Conservation (phyloP, 1,139 yeast species). For the Scheffersomyces parashehatae region DNA sequence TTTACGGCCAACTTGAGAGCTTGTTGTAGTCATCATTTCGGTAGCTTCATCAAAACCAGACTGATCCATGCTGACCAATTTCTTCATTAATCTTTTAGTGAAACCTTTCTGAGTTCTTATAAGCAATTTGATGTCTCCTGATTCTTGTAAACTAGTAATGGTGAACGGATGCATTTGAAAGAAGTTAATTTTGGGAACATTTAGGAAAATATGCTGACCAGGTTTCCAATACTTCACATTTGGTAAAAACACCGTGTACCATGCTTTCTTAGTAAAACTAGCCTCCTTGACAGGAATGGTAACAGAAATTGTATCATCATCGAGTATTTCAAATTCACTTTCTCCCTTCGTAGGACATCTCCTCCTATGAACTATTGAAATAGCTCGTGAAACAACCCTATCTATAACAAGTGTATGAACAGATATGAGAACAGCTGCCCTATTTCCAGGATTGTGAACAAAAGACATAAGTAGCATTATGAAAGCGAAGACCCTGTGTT, state of each 20-base stretch:
- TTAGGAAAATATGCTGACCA: conserved; percentile 43
- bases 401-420: conserved; percentile 45
- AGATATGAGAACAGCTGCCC: conserved; percentile 35
- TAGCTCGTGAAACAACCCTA: conserved; percentile 29
- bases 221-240: conserved; percentile 41
- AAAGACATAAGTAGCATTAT: conserved; percentile 41
- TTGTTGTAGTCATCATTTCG: background rate
- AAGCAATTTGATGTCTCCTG: conserved; percentile 36
- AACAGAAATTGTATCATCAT: conserved; percentile 37
- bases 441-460: conserved; percentile 37
- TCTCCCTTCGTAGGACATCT: conserved; percentile 37
- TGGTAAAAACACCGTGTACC: conserved; percentile 32
- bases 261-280: conserved; percentile 14
- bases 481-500: conserved; percentile 40
- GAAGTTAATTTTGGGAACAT: conserved; percentile 32
- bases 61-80: conserved; percentile 16
- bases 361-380: conserved; percentile 28
- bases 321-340: conserved; percentile 36
- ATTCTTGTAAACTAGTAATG: conserved; percentile 34
- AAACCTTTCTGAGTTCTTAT: conserved; percentile 41
- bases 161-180: conserved; percentile 49
- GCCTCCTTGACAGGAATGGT: conserved; percentile 28
- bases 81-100: conserved; percentile 31
- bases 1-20: background rate
- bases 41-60: background rate